Evolutionary conservation across 768 basidiomycete species (phyloP).

Genomic region (Lepiota venenata): DNA sequence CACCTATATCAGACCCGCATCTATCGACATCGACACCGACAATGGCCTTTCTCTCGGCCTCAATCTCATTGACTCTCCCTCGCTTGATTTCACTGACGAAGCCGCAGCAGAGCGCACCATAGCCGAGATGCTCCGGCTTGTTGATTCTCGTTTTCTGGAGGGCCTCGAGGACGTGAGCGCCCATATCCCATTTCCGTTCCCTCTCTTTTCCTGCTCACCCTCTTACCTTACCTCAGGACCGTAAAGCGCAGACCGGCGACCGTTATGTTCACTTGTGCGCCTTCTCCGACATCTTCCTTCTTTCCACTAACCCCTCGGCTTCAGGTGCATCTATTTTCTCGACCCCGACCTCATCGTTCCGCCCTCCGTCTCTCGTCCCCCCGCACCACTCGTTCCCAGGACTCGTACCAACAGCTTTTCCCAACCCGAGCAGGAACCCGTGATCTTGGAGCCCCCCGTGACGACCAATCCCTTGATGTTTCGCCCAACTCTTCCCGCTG

Average conservation of each 20-base stretch:
- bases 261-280: constrained; percentile 81
- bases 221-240: constrained; percentile 46
- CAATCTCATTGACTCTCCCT: constrained; percentile 79
- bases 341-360: constrained; percentile 82
- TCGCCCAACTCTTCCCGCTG: constrained; percentile 61
- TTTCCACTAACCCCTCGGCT: background rate
- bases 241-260: constrained; percentile 66
- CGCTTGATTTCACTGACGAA: constrained; percentile 72
- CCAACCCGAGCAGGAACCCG: constrained; percentile 67
- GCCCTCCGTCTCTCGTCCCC: constrained; percentile 61
- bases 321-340: constrained; percentile 83
- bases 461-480: constrained; percentile 68
- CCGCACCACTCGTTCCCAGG: constrained; percentile 65
- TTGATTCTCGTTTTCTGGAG: constrained; percentile 72
- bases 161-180: constrained; percentile 73
- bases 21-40: constrained; percentile 69
- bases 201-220: constrained; percentile 15
- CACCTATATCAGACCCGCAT: constrained; percentile 64
- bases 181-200: constrained; percentile 18
- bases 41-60: constrained; percentile 52
- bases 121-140: constrained; percentile 63
- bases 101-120: constrained; percentile 59
- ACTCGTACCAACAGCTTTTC: constrained; percentile 70
- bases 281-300: constrained; percentile 12
- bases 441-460: constrained; percentile 78